Evolutionary conservation across 1,284 basidiomycete species (phyloP).

Genomic region (Heterobasidion occidentale): DNA sequence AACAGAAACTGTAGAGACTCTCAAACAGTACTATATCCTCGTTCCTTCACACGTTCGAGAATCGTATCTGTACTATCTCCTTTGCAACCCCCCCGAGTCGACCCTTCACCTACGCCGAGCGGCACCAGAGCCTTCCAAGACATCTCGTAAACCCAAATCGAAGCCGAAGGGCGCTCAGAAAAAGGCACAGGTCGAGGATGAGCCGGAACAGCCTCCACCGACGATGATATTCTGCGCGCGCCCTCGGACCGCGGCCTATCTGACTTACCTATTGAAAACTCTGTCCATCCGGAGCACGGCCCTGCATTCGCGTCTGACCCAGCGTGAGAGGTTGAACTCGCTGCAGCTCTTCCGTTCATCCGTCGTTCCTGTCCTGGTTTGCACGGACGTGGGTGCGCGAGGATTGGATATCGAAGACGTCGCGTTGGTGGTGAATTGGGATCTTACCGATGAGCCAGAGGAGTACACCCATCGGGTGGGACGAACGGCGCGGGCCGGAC

Average conservation of each 20-base stretch:
- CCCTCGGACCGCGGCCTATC: conserved; percentile 84
- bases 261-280: conserved; percentile 75
- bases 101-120: conserved; percentile 59
- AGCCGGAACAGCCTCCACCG: conserved; percentile 65
- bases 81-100: conserved; percentile 82
- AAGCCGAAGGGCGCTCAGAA: conserved; percentile 24
- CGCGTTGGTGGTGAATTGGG: conserved; percentile 95
- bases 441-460: conserved; percentile 74
- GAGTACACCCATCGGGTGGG: conserved; percentile 81
- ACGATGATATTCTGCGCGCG: conserved; percentile 95
- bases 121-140: conserved; percentile 40
- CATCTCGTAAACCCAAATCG: conserved; percentile 16
- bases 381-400: conserved; percentile 92
- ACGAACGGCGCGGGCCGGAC: conserved; percentile 91
- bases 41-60: conserved; percentile 95
- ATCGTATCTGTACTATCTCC: conserved; percentile 84
- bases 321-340: conserved; percentile 81
- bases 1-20: conserved; percentile 76
- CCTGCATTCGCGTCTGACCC: conserved; percentile 89
- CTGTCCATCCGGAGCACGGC: conserved; percentile 82
- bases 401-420: conserved; percentile 95
- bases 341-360: conserved; percentile 84
- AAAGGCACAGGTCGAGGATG: conserved; percentile 37
- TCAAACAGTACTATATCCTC: conserved; percentile 89
- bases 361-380: conserved; percentile 87